phyloP scores from a whole-genome alignment of 2,329 filamentous ascomycete species.

The Neopestalotiopsis clavispora region DNA sequence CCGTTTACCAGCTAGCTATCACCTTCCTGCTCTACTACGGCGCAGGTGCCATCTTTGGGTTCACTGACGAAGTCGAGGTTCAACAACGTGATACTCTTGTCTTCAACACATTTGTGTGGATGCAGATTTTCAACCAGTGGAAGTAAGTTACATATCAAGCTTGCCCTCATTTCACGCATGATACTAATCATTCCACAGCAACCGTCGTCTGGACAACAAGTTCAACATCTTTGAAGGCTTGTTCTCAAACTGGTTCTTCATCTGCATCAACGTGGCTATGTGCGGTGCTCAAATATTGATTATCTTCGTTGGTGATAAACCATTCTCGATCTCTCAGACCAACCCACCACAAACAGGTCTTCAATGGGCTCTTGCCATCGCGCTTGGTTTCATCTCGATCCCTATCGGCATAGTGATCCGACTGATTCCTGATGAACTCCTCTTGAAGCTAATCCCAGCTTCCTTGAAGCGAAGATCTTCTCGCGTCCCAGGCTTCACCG shows the following conservation, averaged over 20 bases:
- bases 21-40: conserved; percentile 86
- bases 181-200: conserved; percentile 52
- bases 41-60: conserved; percentile 60
- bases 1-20: conserved; percentile 83
- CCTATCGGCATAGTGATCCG: conserved; percentile 83
- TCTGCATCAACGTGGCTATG: conserved; percentile 85
- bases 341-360: conserved; percentile 62
- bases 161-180: background rate
- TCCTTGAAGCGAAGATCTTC: conserved; percentile 54
- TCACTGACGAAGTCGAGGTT: conserved; percentile 41
- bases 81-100: conserved; percentile 76
- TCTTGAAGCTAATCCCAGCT: conserved; percentile 58
- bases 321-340: conserved; percentile 72
- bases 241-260: conserved; percentile 84
- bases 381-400: conserved; percentile 84
- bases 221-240: conserved; percentile 97
- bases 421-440: conserved; percentile 75
- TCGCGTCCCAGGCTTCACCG: conserved; percentile 58
- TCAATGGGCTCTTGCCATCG: conserved; percentile 87
- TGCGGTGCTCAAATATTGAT: conserved; percentile 89
- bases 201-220: conserved; percentile 89
- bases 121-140: conserved; percentile 99
- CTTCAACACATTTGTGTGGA: conserved; percentile 99
- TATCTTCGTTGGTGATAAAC: conserved; percentile 80
- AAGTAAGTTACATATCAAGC: conserved; percentile 64